Evolutionary conservation across 192 early-diverging fungal genomes (phyloP).

Genomic region (Coemansia sp.): DNA sequence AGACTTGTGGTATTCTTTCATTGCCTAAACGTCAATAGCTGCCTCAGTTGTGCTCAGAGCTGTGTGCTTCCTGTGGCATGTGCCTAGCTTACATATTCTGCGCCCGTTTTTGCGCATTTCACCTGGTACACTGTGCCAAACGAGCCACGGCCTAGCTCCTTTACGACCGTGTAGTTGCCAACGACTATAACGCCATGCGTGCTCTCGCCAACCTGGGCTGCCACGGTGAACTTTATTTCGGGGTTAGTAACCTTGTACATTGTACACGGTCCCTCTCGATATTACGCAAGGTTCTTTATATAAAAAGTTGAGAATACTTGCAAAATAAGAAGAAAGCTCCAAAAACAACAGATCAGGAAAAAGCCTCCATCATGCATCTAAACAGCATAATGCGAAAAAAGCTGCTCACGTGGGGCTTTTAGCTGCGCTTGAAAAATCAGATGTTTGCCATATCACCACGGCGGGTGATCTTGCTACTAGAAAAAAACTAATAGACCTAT

Average conservation of each 20-base stretch:
- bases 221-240: slow-evolving; percentile 46
- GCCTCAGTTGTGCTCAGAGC: not conserved
- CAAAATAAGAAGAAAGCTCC: slow-evolving; percentile 7
- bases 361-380: not conserved
- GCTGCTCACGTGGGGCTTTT: not conserved
- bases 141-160: slow-evolving; percentile 79
- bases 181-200: slow-evolving; percentile 69
- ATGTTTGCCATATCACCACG: too few species aligned
- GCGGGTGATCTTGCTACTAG: too few species aligned
- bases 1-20: slow-evolving; percentile 92
- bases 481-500: too few species aligned
- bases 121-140: slow-evolving; percentile 87
- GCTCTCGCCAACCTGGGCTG: slow-evolving; percentile 69
- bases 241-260: slow-evolving; percentile 50
- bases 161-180: slow-evolving; percentile 78
- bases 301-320: slow-evolving; percentile 2
- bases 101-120: slow-evolving; percentile 54
- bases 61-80: not conserved
- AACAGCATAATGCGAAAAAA: not conserved
- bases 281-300: not conserved
- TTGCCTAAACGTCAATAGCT: slow-evolving; percentile 51
- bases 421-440: slow-evolving; percentile 16
- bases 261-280: not conserved
- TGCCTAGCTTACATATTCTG: slow-evolving; percentile 13
- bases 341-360: slow-evolving; percentile 1